Evolutionary conservation across 805 yeast genomes (phyloP), one percentile per base, ranked within the genome.

Genomic region (Komagataella ulmi): DNA sequence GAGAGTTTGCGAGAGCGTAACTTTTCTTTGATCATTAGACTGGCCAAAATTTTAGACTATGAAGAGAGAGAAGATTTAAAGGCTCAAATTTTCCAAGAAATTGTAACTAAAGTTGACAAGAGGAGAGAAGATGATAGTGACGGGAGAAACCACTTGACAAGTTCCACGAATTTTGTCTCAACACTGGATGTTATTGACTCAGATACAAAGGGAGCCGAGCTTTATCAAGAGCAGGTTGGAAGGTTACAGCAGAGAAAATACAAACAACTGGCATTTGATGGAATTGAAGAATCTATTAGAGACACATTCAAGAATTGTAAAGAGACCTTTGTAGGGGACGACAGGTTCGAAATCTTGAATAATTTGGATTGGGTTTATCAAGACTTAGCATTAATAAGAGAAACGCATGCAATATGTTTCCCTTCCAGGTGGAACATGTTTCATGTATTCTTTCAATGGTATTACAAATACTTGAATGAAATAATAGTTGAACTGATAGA

Each of bases 351-450:
- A 17, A 80, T 88, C 1, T 72, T 86, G 53, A 83, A 83, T 45
- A 80, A 85, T 57, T 67, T 90, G 52, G 83, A 81, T 53, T 91
- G 97, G 90, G 76, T 89, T 17, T 88, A 84, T 63, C 83, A 84
- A 57, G 97, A 91, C 59, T 67, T 93, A 52, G 66, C 75, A 30
- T 76, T 83, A 52, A 88, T 85, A 3, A 75, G 79, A 52, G 75
- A 76, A 19, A 80, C 80, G 30, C 67, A 88, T 21, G 65, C 72
- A 2, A 70, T 70, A 12, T 73, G 82, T 50, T 81, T 87, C 54
- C 97, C 98, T 0, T 60, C 61, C 17, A 71, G 75, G 52, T 93
- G 98, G 97, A 72, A 80, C 48, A 72, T 91, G 40, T 79, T 82
- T 59, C 69, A 75, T 21, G 75, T 76, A 51, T 77, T 82, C 50